Conservation (phyloP, 2,329 filamentous ascomycete genomes). For the Dactylonectria macrodidyma region DNA sequence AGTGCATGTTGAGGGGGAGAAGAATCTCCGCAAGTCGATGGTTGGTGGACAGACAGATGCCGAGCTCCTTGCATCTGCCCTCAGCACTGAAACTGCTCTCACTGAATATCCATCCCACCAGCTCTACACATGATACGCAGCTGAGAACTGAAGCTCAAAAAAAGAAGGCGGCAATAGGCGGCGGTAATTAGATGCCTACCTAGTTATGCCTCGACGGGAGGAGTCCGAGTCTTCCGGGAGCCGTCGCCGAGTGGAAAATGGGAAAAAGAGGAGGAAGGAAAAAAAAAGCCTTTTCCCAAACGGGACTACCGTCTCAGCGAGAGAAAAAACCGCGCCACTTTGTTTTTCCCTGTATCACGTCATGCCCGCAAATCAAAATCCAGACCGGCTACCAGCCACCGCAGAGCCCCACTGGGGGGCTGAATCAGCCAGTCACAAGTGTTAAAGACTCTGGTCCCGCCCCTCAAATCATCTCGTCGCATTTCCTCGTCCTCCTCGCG, state of each 20-base stretch:
- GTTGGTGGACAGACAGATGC: slow-evolving; percentile 4
- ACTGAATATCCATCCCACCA: not conserved
- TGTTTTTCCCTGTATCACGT: slow-evolving; percentile 48
- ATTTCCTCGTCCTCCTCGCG: slow-evolving; percentile 59
- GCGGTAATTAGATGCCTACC: not conserved
- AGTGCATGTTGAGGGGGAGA: not conserved
- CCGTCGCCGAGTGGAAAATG: slow-evolving; percentile 4
- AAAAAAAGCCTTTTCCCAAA: slow-evolving; percentile 23
- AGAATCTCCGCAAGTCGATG: not conserved
- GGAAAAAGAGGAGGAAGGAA: not conserved
- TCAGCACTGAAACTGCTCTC: not conserved
- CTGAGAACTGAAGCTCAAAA: too few relatives aligned
- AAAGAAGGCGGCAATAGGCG: not conserved
- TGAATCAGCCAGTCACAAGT: slow-evolving; percentile 67
- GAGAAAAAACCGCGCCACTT: slow-evolving; percentile 35
- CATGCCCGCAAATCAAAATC: slow-evolving; percentile 51
- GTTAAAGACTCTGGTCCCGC: slow-evolving; percentile 59
- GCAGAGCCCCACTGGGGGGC: slow-evolving; percentile 54
- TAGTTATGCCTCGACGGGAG: too few relatives aligned
- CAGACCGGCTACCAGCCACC: slow-evolving; percentile 45
- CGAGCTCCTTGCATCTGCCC: not conserved
- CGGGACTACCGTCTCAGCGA: slow-evolving; percentile 19
- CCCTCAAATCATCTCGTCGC: slow-evolving; percentile 68
- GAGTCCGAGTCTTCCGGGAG: not conserved
- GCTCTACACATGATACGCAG: not conserved